Evolutionary conservation across 805 yeast genomes (phyloP).

Genomic region (Monosporozyma unispora): DNA sequence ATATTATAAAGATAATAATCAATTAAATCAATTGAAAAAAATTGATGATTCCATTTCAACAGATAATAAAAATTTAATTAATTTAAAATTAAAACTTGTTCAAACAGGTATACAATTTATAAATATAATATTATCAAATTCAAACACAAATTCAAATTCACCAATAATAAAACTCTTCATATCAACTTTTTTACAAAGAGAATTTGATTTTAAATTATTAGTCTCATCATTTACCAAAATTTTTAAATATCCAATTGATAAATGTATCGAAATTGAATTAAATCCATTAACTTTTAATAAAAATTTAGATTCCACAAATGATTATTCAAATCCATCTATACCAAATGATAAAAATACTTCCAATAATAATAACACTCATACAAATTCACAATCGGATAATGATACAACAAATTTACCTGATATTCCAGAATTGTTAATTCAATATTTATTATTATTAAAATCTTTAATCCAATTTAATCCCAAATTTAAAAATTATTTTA

Average conservation of each 20-base stretch:
- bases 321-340: not conserved
- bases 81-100: conserved; percentile 37
- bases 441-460: conserved; percentile 59
- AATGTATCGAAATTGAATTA: conserved; percentile 32
- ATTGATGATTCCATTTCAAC: not conserved
- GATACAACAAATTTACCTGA: conserved; percentile 32
- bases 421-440: conserved; percentile 44
- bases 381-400: too few relatives aligned
- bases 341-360: not conserved
- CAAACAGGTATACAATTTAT: conserved; percentile 55
- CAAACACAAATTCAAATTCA: not conserved
- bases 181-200: conserved; percentile 41
- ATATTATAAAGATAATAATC: not conserved
- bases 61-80: not conserved
- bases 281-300: conserved; percentile 26
- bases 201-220: conserved; percentile 44
- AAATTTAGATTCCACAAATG: not conserved
- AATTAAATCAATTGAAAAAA: not conserved
- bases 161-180: conserved; percentile 2
- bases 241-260: conserved; percentile 38
- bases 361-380: conserved; percentile 8
- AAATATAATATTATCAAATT: conserved; percentile 34
- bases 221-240: conserved; percentile 40
- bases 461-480: conserved; percentile 69
- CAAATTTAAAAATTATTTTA: conserved; percentile 38